phyloP scores from a whole-genome alignment of 1,139 yeast species.

The Pichia terricola region DNA sequence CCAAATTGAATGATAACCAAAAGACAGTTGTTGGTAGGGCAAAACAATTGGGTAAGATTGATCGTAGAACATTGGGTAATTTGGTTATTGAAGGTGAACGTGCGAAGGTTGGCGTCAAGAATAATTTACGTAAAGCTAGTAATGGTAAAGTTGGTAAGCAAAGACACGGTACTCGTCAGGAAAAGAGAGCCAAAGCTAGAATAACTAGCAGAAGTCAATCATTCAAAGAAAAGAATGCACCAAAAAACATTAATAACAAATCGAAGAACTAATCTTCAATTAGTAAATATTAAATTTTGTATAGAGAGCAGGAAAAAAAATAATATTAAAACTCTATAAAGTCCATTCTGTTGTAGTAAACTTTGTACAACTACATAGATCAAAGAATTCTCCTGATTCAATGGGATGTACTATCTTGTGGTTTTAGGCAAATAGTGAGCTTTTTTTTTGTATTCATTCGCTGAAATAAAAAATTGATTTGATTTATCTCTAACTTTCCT shows the following conservation, averaged over 20 bases:
- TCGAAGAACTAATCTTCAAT: not conserved
- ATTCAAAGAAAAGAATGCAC: constrained; percentile 32
- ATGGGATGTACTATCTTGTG: no score
- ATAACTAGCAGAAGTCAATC: constrained; percentile 57
- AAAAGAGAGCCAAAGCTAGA: constrained; percentile 30
- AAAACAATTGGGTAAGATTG: constrained; percentile 68
- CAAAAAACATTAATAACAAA: not conserved
- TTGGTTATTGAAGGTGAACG: constrained; percentile 66
- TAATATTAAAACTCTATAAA: no score
- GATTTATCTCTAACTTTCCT: no score
- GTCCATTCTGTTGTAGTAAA: no score
- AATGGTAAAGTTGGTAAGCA: constrained; percentile 43
- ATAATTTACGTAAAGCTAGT: constrained; percentile 33
- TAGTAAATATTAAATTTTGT: no score
- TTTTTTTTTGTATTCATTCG: no score
- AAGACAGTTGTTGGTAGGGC: constrained; percentile 79
- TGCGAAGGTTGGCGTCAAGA: constrained; percentile 44
- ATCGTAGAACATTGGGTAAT: constrained; percentile 55
- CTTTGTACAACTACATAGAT: no score
- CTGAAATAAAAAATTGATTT: no score
- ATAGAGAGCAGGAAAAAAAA: no score
- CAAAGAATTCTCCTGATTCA: no score
- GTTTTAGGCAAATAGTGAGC: no score
- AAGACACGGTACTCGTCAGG: constrained; percentile 21
- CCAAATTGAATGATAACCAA: constrained; percentile 47